Base-by-base conservation (phyloP, 169 alveolate species). In the Besnoitia besnoiti region DNA sequence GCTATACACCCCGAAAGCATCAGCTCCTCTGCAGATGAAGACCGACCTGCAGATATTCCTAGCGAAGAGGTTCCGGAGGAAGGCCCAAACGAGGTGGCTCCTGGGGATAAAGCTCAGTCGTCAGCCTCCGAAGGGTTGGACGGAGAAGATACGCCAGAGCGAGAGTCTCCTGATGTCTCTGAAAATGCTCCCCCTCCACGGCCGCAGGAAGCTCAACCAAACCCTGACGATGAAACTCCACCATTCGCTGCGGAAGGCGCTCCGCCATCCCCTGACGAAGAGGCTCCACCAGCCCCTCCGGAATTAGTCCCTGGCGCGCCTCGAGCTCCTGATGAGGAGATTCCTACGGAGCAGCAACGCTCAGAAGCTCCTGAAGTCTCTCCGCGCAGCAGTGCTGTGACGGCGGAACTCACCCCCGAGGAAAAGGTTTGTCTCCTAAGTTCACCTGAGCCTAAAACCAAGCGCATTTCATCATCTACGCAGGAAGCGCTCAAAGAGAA, bases 341-440 rank as follows among this genome's bases (percentile, higher is more conserved):
- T 24, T 7, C 79, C 79, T 12, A 7, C n/a, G 79, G 37, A 7
- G 10, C 42, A 62, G 46, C 82, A 39, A 73, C 47, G 12, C 2
- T 42, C 82, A 16, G n/a, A 10, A 37, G 82, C n/a, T 19, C 67
- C 67, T 55, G 82, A 30, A 1, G n/a, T 27, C n/a, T 37, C 82
- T 24, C 46, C 82, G n/a, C 14, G 12, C 16, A 16, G n/a, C 27
- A n/a, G 46, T 12, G 44, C 82, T 10, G 82, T 73, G n/a, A 73
- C 82, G 44, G 39, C 82, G 24, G 82, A 73, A n/a, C 82, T 73
- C 47, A 35, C 82, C 16, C 82, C 82, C 16, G 39, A 30, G 21
- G 82, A 73, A 30, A 73, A 73, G 82, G 82, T 73, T 39, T 37
- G 82, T n/a, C n/a, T n/a, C n/a, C n/a, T n/a, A n/a, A n/a, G n/a